Percentiles rank a stretch among this genome's conserved stretches.
Conservation (phyloP, 108 stramenopile genomes). For the Nitzschia putrida region DNA sequence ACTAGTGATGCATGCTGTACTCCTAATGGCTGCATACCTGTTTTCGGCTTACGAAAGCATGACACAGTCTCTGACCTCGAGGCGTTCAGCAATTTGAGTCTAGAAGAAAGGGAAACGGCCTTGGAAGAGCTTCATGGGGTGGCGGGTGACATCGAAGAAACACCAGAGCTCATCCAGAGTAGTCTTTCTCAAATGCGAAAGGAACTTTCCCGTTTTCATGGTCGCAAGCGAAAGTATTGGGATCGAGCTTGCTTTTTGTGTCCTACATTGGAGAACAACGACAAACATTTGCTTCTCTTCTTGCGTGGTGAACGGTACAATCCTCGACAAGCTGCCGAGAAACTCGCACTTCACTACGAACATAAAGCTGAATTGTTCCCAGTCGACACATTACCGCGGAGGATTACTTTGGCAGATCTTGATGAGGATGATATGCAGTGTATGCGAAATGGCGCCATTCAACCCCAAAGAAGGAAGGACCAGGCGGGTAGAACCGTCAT, state of each 20-base stretch:
- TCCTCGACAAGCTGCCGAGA: conserved; percentile 27
- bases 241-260: conserved; percentile 9
- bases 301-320: conserved; percentile 45
- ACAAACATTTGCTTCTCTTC: conserved; percentile 39
- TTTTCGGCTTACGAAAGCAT: too few relatives aligned
- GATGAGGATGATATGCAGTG: conserved; percentile 3
- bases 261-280: conserved; percentile 1
- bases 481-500: background rate
- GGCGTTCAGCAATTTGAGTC: background rate
- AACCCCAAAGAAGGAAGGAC: background rate
- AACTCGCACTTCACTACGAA: conserved; percentile 30
- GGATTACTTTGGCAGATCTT: conserved; percentile 39
- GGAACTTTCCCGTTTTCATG: conserved; percentile 7
- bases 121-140: conserved; percentile 18
- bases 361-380: conserved; percentile 40
- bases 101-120: conserved; percentile 6
- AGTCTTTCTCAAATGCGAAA: background rate
- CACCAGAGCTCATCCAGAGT: background rate
- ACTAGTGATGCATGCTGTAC: too few relatives aligned
- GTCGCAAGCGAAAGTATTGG: background rate
- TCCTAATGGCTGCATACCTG: too few relatives aligned
- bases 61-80: too few relatives aligned
- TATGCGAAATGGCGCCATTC: background rate
- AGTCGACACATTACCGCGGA: conserved; percentile 20
- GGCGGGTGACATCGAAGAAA: background rate